These are phyloP conservation scores for Cokeromyces recurvatus DNA, from an alignment of 371 early-diverging fungal genomes.

Conservation along the genomic window DNA sequence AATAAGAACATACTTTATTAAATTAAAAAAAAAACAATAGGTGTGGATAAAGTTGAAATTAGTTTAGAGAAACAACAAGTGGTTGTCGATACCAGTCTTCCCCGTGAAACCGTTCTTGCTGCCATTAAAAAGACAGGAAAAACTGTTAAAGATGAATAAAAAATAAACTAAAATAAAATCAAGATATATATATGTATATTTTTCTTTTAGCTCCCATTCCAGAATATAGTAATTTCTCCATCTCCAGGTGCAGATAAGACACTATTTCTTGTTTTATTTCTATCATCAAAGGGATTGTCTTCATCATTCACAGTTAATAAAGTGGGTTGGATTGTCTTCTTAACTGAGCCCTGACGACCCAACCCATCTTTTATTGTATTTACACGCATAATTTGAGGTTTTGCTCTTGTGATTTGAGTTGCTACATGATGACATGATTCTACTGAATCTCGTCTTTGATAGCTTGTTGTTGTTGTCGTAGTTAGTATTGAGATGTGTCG, in stretches of 20 bases:
- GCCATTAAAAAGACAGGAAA: constrained; percentile 75
- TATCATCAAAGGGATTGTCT: constrained; percentile 35
- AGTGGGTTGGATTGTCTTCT: constrained; percentile 1
- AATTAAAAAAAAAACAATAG: no score
- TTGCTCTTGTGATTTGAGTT: constrained; percentile 32
- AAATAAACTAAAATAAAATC: neutral
- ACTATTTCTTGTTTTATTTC: constrained; percentile 29
- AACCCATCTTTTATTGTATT: constrained; percentile 29
- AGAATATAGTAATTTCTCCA: constrained; percentile 49
- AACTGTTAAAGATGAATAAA: constrained; percentile 29
- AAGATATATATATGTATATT: neutral
- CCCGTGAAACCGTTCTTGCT: constrained; percentile 60
- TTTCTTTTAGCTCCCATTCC: constrained; percentile 27
- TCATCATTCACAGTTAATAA: neutral
- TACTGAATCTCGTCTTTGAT: constrained; percentile 16
- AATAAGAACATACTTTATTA: neutral
- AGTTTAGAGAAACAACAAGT: constrained; percentile 71
- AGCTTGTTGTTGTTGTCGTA: neutral
- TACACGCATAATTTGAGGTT: constrained; percentile 39
- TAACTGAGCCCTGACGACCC: constrained; percentile 23
- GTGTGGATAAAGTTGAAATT: constrained; percentile 59
- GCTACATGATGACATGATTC: constrained; percentile 27
- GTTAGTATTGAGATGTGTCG: constrained; percentile 8
- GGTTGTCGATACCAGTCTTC: constrained; percentile 39
- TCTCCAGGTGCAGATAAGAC: constrained; percentile 37